Conservation (phyloP, 768 basidiomycete species). For the Lactifluus rugatus region DNA sequence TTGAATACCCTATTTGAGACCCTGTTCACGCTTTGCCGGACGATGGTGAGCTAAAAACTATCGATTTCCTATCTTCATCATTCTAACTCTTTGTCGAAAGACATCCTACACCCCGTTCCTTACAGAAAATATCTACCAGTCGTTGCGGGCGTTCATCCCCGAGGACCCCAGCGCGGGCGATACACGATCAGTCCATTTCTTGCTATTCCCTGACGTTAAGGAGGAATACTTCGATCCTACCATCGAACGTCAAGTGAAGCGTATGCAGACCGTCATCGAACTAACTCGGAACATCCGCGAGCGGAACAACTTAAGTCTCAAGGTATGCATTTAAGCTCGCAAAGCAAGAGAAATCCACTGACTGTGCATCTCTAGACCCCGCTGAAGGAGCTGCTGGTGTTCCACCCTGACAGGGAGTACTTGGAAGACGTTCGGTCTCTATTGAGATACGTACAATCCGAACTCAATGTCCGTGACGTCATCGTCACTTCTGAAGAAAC, state of each 20-base stretch:
- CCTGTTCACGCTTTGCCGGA: slow-evolving; percentile 85
- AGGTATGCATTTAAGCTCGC: slow-evolving; percentile 42
- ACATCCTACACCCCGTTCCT: slow-evolving; percentile 98
- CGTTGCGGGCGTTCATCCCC: slow-evolving; percentile 77
- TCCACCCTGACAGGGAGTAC: slow-evolving; percentile 81
- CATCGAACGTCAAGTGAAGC: slow-evolving; percentile 88
- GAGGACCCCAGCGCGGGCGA: slow-evolving; percentile 62
- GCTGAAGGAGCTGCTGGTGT: slow-evolving; percentile 83
- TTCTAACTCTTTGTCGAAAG: slow-evolving; percentile 32
- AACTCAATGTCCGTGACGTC: slow-evolving; percentile 89
- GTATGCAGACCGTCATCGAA: slow-evolving; percentile 94
- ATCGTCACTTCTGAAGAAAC: slow-evolving; percentile 84
- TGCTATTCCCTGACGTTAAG: slow-evolving; percentile 87
- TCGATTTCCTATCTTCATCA: neutral
- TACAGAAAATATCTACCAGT: slow-evolving; percentile 93
- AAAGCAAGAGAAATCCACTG: neutral
- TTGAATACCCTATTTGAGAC: slow-evolving; percentile 96
- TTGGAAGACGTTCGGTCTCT: slow-evolving; percentile 78
- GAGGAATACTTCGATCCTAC: slow-evolving; percentile 90
- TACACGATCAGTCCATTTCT: slow-evolving; percentile 88
- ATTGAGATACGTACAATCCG: slow-evolving; percentile 82
- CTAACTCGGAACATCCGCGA: slow-evolving; percentile 84
- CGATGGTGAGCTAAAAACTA: slow-evolving; percentile 62
- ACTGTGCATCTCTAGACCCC: slow-evolving; percentile 52
- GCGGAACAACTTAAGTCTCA: slow-evolving; percentile 74